These are phyloP conservation scores for Paralagenidium karlingii DNA, from an alignment of 352 stramenopile species.

Conservation along the genomic window DNA sequence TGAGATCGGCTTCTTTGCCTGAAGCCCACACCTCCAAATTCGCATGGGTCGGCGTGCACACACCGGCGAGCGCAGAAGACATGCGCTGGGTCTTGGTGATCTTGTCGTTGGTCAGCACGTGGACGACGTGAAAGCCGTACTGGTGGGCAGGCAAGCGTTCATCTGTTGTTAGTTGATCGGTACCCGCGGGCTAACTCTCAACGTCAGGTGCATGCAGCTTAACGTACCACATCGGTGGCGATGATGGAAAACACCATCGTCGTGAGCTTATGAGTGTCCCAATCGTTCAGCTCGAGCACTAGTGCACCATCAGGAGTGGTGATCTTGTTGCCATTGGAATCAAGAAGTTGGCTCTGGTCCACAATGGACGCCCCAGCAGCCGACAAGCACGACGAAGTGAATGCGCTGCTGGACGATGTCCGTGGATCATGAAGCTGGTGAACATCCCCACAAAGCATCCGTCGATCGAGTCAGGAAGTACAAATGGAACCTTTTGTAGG, in stretches of 20 bases:
- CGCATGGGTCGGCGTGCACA: slow-evolving; percentile 25
- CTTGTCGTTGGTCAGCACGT: neutral
- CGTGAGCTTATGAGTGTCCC: slow-evolving; percentile 19
- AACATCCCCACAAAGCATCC: neutral
- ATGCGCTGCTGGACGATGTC: slow-evolving; percentile 4
- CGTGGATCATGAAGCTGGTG: slow-evolving; percentile 2
- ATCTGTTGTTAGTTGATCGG: too few relatives aligned
- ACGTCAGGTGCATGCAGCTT: neutral
- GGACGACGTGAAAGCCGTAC: neutral
- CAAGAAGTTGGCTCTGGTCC: slow-evolving; percentile 6
- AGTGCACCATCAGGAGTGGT: slow-evolving; percentile 13
- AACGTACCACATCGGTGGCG: slow-evolving; percentile 22
- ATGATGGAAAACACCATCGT: slow-evolving; percentile 33
- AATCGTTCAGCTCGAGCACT: slow-evolving; percentile 28
- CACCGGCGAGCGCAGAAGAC: neutral
- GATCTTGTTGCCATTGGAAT: slow-evolving; percentile 7
- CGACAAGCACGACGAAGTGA: slow-evolving; percentile 5
- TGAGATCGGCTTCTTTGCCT: slow-evolving; percentile 13
- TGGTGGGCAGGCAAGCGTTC: too few relatives aligned
- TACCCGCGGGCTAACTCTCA: neutral
- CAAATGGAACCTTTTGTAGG: neutral
- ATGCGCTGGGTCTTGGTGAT: neutral
- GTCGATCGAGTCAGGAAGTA: too few relatives aligned
- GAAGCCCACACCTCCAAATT: slow-evolving; percentile 63
- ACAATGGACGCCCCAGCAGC: slow-evolving; percentile 9